phyloP scores from a whole-genome alignment of 2,329 filamentous ascomycete species.

The Akanthomyces muscarius region DNA sequence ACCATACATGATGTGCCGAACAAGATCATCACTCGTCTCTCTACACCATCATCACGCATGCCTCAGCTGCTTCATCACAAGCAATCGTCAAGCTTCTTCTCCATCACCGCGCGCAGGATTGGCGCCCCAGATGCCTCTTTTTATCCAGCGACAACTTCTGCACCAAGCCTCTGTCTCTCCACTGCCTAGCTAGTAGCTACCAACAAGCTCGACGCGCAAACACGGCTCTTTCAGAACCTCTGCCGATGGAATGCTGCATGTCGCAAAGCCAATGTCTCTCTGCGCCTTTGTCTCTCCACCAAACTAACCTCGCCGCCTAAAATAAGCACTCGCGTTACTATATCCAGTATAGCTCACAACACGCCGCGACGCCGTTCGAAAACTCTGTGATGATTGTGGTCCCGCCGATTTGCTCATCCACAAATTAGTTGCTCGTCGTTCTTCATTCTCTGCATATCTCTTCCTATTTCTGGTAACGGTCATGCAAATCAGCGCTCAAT shows the following conservation, averaged over 20 bases:
- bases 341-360: background rate
- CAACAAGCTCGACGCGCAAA: background rate
- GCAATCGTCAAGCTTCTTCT: background rate
- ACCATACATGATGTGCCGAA: background rate
- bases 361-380: background rate
- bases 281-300: constrained; percentile 3
- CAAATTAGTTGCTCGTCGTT: background rate
- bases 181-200: background rate
- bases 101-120: background rate
- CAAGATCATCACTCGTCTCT: background rate
- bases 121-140: background rate
- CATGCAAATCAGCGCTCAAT: background rate
- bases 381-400: background rate
- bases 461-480: constrained; percentile 3
- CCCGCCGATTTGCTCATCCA: background rate
- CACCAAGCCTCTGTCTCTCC: background rate
- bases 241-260: constrained; percentile 8
- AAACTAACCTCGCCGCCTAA: background rate
- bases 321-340: constrained; percentile 9
- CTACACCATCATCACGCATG: background rate
- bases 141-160: background rate
- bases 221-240: background rate
- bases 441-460: background rate
- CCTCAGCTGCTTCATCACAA: background rate
- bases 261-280: constrained; percentile 10